Conservation (phyloP, 192 early-diverging fungal species). For the Lunasporangiospora selenospora region DNA sequence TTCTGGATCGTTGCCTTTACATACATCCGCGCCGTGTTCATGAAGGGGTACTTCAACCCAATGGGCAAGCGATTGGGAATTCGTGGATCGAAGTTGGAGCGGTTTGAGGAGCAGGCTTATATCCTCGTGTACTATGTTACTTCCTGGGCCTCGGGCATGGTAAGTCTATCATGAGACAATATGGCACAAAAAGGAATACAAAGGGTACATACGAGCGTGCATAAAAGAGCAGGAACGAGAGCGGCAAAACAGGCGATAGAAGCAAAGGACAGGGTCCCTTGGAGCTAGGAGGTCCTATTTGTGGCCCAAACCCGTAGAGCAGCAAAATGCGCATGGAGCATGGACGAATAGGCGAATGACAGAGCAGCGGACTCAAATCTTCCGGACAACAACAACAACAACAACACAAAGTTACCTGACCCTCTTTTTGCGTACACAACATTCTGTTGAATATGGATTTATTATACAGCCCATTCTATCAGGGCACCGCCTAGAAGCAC, state of each 20-base stretch:
- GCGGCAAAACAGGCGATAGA: too few relatives aligned
- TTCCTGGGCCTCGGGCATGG: constrained; percentile 70
- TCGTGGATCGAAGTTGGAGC: constrained; percentile 45
- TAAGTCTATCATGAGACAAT: constrained; percentile 19
- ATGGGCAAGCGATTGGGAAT: constrained; percentile 50
- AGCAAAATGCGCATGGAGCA: too few relatives aligned
- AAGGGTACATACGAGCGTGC: too few relatives aligned
- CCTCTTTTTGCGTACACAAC: not conserved
- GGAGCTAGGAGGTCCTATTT: not conserved
- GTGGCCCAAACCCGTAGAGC: not conserved
- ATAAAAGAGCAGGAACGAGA: too few relatives aligned
- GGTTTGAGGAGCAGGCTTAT: constrained; percentile 80
- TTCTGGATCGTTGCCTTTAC: constrained; percentile 75
- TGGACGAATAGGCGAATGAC: too few relatives aligned
- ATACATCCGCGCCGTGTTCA: constrained; percentile 61
- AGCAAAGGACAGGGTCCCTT: too few relatives aligned
- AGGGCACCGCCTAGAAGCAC: too few relatives aligned
- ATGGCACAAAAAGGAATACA: too few relatives aligned
- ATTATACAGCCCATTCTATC: not conserved
- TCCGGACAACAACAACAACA: too few relatives aligned
- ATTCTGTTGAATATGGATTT: not conserved
- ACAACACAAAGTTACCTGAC: too few relatives aligned
- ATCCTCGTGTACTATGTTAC: constrained; percentile 67
- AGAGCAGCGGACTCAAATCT: too few relatives aligned
- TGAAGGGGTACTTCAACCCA: constrained; percentile 59